Evolutionary conservation across 352 stramenopile species (phyloP).

Genomic region (Pythium aristosporum): DNA sequence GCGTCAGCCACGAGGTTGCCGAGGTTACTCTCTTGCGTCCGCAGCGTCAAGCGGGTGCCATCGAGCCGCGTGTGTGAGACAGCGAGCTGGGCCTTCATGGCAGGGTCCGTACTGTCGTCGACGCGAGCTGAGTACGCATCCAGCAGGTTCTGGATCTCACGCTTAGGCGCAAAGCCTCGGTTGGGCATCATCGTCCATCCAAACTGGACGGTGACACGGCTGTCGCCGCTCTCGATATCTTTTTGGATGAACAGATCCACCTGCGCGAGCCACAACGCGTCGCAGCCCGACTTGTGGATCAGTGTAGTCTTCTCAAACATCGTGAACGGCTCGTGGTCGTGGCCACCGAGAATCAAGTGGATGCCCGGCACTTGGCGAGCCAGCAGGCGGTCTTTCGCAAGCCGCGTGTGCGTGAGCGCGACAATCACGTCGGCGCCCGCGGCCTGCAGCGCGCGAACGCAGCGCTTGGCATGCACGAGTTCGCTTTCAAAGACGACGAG

Average conservation of each 20-base stretch:
- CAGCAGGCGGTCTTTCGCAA: constrained; percentile 71
- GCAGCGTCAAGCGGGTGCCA: constrained; percentile 51
- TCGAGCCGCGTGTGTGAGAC: constrained; percentile 34
- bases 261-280: constrained; percentile 81
- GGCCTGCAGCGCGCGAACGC: constrained; percentile 54
- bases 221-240: constrained; percentile 33
- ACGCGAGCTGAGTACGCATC: neutral
- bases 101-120: constrained; percentile 42
- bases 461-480: constrained; percentile 42
- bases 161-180: constrained; percentile 13
- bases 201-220: constrained; percentile 75
- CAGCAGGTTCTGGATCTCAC: neutral
- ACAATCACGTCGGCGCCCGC: constrained; percentile 82
- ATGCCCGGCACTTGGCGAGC: constrained; percentile 63
- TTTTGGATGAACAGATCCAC: constrained; percentile 54
- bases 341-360: constrained; percentile 86
- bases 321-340: constrained; percentile 91
- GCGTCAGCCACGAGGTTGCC: constrained; percentile 84
- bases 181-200: constrained; percentile 38
- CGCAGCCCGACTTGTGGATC: constrained; percentile 89
- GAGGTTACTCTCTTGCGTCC: constrained; percentile 63
- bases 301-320: constrained; percentile 77
- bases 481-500: constrained; percentile 50
- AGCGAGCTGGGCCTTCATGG: neutral
- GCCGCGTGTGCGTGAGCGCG: constrained; percentile 80